Evolutionary conservation across 2,329 filamentous ascomycete species (phyloP), one percentile per base, ranked within the genome.

Genomic region (Trichoderma endophyticum): DNA sequence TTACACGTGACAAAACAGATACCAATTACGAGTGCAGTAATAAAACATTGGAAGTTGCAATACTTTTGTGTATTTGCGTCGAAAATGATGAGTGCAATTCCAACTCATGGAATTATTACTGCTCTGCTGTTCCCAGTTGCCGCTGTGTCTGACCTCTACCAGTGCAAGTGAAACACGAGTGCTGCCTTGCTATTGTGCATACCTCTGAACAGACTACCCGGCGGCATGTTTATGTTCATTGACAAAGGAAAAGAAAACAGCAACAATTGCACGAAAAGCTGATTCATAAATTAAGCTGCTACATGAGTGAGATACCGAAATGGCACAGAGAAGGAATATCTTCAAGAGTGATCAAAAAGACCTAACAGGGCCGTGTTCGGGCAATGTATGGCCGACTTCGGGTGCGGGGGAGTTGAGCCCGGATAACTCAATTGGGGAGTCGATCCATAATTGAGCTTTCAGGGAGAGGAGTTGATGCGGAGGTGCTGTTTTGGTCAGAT

Each of bases 381-480:
- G 48, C 34, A 8, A 68, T 43, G 28, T 65, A n/a, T 32, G 28
- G 54, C 65, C 65, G 65, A 68, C 36, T 60, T 68, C 65, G 65
- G 65, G 65, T 60, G 65, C 65, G 65, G 65, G 64, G 65, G 34
- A 59, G 54, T 24, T 59, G 54, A 4, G 18, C 26, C 62, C 62
- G 62, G 62, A 6, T 28, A 32, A 51, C 18, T 32, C 43, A 21
- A 28, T 28, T n/a, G 15, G 7, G 24, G 54, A 30, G 30, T 15
- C n/a, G 57, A 60, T 34, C 57, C 30, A 21, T 60, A 34, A n/a
- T 21, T 60, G 56, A 7, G 56, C 7, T 60, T 60, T 32, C 11
- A 21, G 32, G 21, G 18, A 28, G 54, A 28, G 32, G 24, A 30
- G 28, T 30, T 43, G 34, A 5, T 39, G 65, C 34, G 51, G 51